A percentile compares a stretch with the other conserved stretches of the same genome.
Evolutionary conservation across 352 stramenopile genomes (phyloP).

Genomic region (Globisporangium nodosum): DNA sequence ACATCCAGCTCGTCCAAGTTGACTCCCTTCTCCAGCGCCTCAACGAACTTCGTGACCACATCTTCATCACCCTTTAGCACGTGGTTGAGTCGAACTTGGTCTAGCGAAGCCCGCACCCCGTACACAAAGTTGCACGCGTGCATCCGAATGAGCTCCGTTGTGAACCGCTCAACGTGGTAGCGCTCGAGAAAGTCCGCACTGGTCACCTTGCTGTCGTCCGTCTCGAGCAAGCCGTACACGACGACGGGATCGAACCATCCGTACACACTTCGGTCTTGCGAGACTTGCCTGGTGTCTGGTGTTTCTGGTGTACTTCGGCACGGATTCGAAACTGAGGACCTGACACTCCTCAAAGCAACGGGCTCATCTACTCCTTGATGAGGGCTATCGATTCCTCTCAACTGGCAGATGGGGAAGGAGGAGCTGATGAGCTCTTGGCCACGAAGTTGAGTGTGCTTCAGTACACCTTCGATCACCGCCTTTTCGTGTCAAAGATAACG

Average conservation of each 20-base stretch:
- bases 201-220: neutral
- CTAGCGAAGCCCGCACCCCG: neutral
- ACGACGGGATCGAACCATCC: neutral
- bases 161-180: neutral
- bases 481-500: no score
- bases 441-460: no score
- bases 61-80: neutral
- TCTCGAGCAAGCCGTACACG: conserved; percentile 1
- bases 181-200: neutral
- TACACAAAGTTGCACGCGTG: neutral
- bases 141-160: neutral
- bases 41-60: neutral
- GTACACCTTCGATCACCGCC: no score
- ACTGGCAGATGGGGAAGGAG: no score
- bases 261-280: neutral
- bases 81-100: no score
- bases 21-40: neutral
- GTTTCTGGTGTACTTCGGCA: neutral
- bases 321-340: neutral
- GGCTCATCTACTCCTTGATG: no score
- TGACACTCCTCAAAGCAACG: no score
- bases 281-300: neutral
- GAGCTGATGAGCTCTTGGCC: no score
- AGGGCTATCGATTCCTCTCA: no score
- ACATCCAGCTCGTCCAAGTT: neutral